Conservation (phyloP, 108 stramenopile species). For the Conticribra weissflogii region DNA sequence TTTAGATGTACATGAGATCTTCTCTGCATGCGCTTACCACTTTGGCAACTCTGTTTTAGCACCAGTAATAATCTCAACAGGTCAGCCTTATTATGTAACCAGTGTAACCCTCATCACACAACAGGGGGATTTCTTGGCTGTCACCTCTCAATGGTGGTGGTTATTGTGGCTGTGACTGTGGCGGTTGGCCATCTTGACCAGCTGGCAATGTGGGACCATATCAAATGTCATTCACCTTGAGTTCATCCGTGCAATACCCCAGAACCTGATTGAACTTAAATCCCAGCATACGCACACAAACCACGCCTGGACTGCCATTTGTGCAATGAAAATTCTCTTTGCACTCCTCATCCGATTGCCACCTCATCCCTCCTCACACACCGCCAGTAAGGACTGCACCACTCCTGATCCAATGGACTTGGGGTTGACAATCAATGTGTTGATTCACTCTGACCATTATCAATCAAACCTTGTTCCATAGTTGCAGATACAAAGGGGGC, state of each 20-base stretch:
- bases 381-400: not conserved
- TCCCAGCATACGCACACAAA: conserved; percentile 4
- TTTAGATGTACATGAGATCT: conserved; percentile 21
- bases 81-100: conserved; percentile 12
- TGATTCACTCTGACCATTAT: not conserved
- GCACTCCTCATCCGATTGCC: not conserved
- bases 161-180: not conserved
- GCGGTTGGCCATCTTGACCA: not conserved
- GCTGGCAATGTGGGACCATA: conserved; percentile 20
- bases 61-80: conserved; percentile 31
- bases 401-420: not conserved
- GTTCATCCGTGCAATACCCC: conserved; percentile 5
- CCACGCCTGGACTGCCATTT: conserved; percentile 1
- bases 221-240: conserved; percentile 21
- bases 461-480: conserved; percentile 14
- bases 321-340: conserved; percentile 14
- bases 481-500: conserved; percentile 1
- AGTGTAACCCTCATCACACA: conserved; percentile 11
- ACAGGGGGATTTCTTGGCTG: not conserved
- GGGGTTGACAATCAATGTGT: not conserved
- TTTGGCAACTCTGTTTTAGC: conserved; percentile 16
- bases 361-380: not conserved
- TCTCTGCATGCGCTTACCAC: conserved; percentile 19
- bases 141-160: not conserved
- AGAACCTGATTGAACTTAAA: conserved; percentile 15